Conservation (phyloP, 805 yeast genomes). For the baker's yeast (Saccharomyces cerevisiae) region DNA sequence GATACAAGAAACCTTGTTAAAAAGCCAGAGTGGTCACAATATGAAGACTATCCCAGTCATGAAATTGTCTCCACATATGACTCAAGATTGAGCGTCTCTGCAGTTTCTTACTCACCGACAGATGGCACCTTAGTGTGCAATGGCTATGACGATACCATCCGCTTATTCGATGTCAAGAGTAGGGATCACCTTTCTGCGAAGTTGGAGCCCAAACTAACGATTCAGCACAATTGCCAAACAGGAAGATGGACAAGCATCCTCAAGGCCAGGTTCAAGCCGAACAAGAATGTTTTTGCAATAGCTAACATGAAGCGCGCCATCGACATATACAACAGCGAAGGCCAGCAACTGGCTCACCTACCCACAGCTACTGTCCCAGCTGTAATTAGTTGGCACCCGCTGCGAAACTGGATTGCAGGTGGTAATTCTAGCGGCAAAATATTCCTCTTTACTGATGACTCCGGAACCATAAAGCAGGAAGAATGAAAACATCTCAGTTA, state of each 20-base stretch:
- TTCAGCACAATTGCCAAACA: slow-evolving; percentile 89
- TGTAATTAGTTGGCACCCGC: slow-evolving; percentile 73
- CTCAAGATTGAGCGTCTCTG: slow-evolving; percentile 74
- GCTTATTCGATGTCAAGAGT: slow-evolving; percentile 52
- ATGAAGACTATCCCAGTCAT: slow-evolving; percentile 35
- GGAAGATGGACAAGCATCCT: slow-evolving; percentile 95
- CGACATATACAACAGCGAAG: slow-evolving; percentile 73
- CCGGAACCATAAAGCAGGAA: slow-evolving; percentile 1
- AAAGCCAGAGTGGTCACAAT: slow-evolving; percentile 49
- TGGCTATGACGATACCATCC: slow-evolving; percentile 83
- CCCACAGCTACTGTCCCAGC: slow-evolving; percentile 90
- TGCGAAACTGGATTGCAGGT: slow-evolving; percentile 84
- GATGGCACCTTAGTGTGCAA: slow-evolving; percentile 71
- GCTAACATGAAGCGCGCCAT: slow-evolving; percentile 88
- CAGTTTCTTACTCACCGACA: slow-evolving; percentile 68
- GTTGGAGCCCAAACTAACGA: slow-evolving; percentile 51
- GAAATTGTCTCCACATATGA: slow-evolving; percentile 47
- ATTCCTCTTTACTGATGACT: slow-evolving; percentile 39
- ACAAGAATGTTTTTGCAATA: slow-evolving; percentile 73
- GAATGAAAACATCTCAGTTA: not conserved
- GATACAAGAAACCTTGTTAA: slow-evolving; percentile 55
- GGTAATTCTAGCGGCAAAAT: slow-evolving; percentile 92
- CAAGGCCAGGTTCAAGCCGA: slow-evolving; percentile 77
- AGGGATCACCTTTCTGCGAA: slow-evolving; percentile 22
- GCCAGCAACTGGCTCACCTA: slow-evolving; percentile 71